Percentiles rank a stretch among this genome's conserved stretches.
Evolutionary conservation across 1,139 yeast species (phyloP).

Genomic region (Scheffersomyces lignicola): DNA sequence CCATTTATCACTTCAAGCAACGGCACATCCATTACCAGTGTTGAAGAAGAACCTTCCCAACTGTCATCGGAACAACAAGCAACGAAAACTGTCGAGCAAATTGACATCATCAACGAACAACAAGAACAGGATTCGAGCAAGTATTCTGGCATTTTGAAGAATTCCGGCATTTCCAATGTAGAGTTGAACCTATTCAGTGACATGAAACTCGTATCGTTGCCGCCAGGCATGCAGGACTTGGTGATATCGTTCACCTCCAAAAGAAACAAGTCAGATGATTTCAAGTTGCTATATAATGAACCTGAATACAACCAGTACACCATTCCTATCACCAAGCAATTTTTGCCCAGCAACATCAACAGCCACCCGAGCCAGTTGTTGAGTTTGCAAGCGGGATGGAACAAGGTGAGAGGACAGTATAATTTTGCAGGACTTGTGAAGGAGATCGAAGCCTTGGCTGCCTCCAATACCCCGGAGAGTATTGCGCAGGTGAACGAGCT

Average conservation of each 20-base stretch:
- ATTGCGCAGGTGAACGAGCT: constrained; percentile 30
- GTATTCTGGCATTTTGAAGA: constrained; percentile 25
- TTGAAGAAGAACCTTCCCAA: constrained; percentile 2
- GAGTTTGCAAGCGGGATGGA: constrained; percentile 48
- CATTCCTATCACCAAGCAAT: constrained; percentile 38
- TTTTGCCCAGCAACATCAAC: constrained; percentile 37
- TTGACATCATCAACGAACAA: constrained; percentile 1
- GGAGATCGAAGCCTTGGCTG: constrained; percentile 28
- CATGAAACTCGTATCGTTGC: constrained; percentile 48
- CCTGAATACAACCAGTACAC: constrained; percentile 28
- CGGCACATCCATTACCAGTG: constrained; percentile 3
- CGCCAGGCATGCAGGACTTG: constrained; percentile 74
- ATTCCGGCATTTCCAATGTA: constrained; percentile 30
- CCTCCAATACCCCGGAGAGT: constrained; percentile 23
- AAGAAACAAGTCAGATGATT: constrained; percentile 23
- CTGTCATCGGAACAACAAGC: neutral
- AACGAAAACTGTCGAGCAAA: neutral
- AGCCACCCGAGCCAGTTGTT: constrained; percentile 41
- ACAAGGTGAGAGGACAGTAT: constrained; percentile 44
- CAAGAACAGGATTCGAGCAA: constrained; percentile 3
- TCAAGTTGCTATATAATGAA: constrained; percentile 27
- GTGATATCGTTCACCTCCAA: constrained; percentile 52
- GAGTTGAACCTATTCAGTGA: constrained; percentile 41
- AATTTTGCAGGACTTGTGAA: constrained; percentile 35
- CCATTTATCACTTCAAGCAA: constrained; percentile 4